Evolutionary conservation across 2,329 filamentous ascomycete species (phyloP), one percentile per base, ranked within the genome.

Genomic region (Stenocarpella maydis): DNA sequence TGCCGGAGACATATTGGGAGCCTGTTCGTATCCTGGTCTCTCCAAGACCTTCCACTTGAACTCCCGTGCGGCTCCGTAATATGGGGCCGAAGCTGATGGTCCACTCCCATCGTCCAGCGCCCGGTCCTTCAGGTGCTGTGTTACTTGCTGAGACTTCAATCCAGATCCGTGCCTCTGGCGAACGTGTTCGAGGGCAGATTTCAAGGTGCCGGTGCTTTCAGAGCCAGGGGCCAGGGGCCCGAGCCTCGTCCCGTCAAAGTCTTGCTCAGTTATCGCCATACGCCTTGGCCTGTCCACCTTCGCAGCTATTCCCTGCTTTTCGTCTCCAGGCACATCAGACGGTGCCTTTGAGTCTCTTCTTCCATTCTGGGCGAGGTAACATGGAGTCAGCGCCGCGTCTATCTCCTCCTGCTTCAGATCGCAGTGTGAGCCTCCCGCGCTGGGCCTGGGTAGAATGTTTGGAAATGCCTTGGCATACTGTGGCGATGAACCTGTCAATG

Each of bases 1-100:
- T 14, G 41, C 4, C 7, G 19, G 14, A 3, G 37, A 28, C 9
- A 10, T 34, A 19, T 34, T n/a, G 31, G n/a, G 8, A 2, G 21
- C 41, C 31, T 9, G 31, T 28, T 28, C 8, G 8, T 52, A 39
- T 15, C 19, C 55, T 61, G 55, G 55, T 17, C 12, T 49, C 58
- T 63, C 58, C 15, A 63, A 4, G 28, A 10, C 19, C 15, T 49
- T 63, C 58, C 58, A 63, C 28, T 37, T 63, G 43, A 63, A 63
- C 17, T 14, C 28, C 19, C 26, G 26, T 12, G 17, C 43, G n/a
- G 58, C 41, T 37, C 47, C 31, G 14, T 49, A 49, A 14, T 63
- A 63, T 8, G 43, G 58, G 3, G 15, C 28, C 50, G 53, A n/a
- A 31, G 39, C n/a, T 37, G 39, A 17, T 10, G 1, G 37, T 8